Base-by-base conservation (phyloP, 129 eudicot genomes). In the Saussurea involucrata region DNA sequence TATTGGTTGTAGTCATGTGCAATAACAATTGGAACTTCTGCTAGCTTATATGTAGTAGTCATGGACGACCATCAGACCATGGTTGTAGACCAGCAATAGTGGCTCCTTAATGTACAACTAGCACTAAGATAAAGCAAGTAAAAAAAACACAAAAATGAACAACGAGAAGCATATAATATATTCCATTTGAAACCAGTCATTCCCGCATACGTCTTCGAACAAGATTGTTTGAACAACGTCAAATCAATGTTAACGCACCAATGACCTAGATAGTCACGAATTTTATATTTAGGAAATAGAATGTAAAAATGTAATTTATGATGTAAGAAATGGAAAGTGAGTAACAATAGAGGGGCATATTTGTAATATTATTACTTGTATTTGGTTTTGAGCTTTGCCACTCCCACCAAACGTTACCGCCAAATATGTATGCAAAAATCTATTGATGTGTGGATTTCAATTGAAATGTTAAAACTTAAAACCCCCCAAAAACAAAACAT, bases 361-460 rank as follows among this genome's bases (percentile, higher is more conserved):
- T 25, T n/a, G 63, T 12, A 67, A 74, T 20, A 74, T 40, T 10
- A 55, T 10, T 58, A 8, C 36, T 57, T 28, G 46, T 68, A 40
- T 80, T 74, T 80, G 71, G 40, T 37, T 58, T 81, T 74, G 65
- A 74, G 71, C 7, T 29, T 74, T 76, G 76, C 32, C 66, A 80
- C 81, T 80, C 88, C 88, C 91, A 84, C 87, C 89, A 79, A 86
- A 84, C 83, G 86, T 89, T 89, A 83, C 89, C 91, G 92, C 92
- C 95, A 89, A 89, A 84, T 81, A 76, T 72, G 32, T 73, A 63
- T 22, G 61, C 69, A 73, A 80, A 72, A 80, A 80, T 80, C 27
- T 34, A 24, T 68, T 12, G 25, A 67, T 67, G 34, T 9, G 37
- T 34, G 68, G 55, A 44, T 49, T 77, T 77, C 81, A 68, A 31